These are phyloP conservation scores for Pseudomonodictys pantanalensis DNA, from an alignment of 495 filamentous ascomycete species.

Conservation along the genomic window DNA sequence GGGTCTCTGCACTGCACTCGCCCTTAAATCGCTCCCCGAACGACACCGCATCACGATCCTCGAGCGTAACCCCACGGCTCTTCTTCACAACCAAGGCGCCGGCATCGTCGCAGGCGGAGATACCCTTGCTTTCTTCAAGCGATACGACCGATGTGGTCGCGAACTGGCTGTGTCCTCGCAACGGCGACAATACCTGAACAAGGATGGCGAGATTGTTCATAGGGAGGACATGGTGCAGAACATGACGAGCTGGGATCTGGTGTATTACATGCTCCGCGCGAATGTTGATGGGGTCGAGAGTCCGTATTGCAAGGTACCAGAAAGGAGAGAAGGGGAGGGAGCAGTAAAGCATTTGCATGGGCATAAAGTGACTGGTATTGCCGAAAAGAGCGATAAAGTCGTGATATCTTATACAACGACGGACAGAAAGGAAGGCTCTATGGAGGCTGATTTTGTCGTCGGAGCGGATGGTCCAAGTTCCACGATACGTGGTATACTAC, in stretches of 20 bases:
- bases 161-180: conserved; percentile 15
- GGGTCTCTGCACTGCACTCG: conserved; percentile 40
- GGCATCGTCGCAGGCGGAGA: conserved; percentile 46
- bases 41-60: conserved; percentile 49
- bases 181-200: conserved; percentile 20
- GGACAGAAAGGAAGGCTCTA: conserved; percentile 40
- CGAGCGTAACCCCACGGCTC: conserved; percentile 37
- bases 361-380: conserved; percentile 46
- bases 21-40: conserved; percentile 44
- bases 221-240: conserved; percentile 29
- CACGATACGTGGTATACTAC: conserved; percentile 48
- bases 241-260: conserved; percentile 51
- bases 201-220: conserved; percentile 21
- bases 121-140: conserved; percentile 26
- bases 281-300: conserved; percentile 52
- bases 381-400: conserved; percentile 42
- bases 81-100: conserved; percentile 53
- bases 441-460: conserved; percentile 49
- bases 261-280: conserved; percentile 54
- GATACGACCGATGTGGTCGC: conserved; percentile 16
- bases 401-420: conserved; percentile 43
- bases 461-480: conserved; percentile 58
- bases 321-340: conserved; percentile 35
- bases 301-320: conserved; percentile 15
- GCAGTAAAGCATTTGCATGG: conserved; percentile 50